Conservation (phyloP, 1,139 yeast species). For the Pichia sp. region DNA sequence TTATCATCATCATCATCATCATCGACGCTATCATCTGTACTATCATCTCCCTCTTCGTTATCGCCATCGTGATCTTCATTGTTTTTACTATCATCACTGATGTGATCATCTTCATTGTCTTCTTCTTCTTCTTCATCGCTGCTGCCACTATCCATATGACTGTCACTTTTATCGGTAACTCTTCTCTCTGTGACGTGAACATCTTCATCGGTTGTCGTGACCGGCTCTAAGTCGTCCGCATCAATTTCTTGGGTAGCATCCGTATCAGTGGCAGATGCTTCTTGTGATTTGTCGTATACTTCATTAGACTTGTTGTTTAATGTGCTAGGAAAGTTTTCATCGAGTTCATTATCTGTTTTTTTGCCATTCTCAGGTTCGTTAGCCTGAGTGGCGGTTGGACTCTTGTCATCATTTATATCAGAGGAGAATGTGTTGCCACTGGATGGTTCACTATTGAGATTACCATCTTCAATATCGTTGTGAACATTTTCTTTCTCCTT, state of each 20-base stretch:
- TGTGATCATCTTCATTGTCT: neutral
- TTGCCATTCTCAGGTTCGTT: neutral
- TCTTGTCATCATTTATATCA: neutral
- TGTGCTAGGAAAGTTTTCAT: neutral
- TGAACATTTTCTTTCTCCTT: slow-evolving; percentile 17
- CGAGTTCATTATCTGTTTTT: neutral
- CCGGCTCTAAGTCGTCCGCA: neutral
- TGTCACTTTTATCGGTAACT: neutral
- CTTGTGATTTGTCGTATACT: neutral
- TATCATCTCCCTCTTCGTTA: slow-evolving; percentile 27
- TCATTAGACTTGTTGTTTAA: neutral
- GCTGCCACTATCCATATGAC: no score
- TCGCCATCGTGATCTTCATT: slow-evolving; percentile 19
- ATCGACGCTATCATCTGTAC: slow-evolving; percentile 26
- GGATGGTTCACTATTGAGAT: slow-evolving; percentile 7
- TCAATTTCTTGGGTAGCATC: neutral
- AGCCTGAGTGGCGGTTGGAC: neutral
- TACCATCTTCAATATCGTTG: slow-evolving; percentile 19
- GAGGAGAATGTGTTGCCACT: neutral
- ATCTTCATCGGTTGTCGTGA: neutral
- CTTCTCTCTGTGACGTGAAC: neutral
- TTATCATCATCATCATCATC: slow-evolving; percentile 19
- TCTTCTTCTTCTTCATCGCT: neutral
- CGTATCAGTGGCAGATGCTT: neutral
- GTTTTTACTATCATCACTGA: slow-evolving; percentile 9